Evolutionary conservation across 2,329 filamentous ascomycete species (phyloP), one percentile per base, ranked within the genome.

Genomic region (Rachicladosporium sp.): DNA sequence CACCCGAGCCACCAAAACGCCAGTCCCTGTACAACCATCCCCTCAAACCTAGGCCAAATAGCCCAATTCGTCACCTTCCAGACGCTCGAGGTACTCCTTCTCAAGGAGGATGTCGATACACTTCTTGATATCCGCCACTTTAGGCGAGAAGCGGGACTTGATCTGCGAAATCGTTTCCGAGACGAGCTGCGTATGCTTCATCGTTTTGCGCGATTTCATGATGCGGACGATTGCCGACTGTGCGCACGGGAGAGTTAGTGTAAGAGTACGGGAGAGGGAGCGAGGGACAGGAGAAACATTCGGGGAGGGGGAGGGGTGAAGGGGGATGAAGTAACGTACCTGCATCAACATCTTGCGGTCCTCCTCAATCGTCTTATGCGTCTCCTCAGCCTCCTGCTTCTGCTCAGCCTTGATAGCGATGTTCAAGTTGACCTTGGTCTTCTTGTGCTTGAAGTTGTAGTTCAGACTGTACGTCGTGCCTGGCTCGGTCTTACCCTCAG

Each of bases 301-400:
- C 15, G 15, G 15, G 15, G 15, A 19, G 15, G 15, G 15, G 15
- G 15, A 19, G 15, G 15, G 15, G 15, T 19, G 15, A 19, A 19
- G 15, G 15, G 15, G 15, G 15, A 19, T 19, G 15, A 19, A 19
- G 15, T 19, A 19, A 71, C 80, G 63, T 74, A 94, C 89, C 80
- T 98, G 91, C 59, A 96, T 82, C 43, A 98, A 75, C 45, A 98
- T 71, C 66, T 96, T 96, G 46, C 91, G 77, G 61, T 98, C 91
- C 64, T 98, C 91, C 67, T 98, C 91, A 52, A 98, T 95, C 3
- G 87, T 96, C 76, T 98, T 98, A 70, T 96, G 93, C 5, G 91
- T 98, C 59, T 98, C 91, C 45, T 86, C 88, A 48, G 87, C 82
- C 62, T 98, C 91, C 48, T 91, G 84, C 72, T 95, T 96, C 57